Evolutionary conservation across 1,139 yeast species (phyloP).

Genomic region (Wickerhamomyces sp.): DNA sequence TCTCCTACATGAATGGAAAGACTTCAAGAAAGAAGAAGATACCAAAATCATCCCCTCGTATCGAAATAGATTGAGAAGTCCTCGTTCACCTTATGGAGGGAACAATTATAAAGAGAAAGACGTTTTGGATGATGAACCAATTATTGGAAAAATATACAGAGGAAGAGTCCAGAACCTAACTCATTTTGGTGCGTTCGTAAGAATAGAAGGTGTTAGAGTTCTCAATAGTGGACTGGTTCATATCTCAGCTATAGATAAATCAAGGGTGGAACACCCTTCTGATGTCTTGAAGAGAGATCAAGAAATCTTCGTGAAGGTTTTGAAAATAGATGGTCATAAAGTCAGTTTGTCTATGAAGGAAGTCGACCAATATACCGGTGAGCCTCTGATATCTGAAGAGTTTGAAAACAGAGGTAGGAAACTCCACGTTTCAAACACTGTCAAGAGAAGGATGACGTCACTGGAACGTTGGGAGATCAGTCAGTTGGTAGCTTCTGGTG

Average conservation of each 20-base stretch:
- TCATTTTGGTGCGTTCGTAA: slow-evolving; percentile 75
- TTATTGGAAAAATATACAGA: slow-evolving; percentile 42
- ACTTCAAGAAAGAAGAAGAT: slow-evolving; percentile 15
- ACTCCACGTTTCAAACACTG: slow-evolving; percentile 11
- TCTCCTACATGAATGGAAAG: slow-evolving; percentile 15
- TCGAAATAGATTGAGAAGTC: slow-evolving; percentile 11
- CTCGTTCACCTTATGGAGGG: slow-evolving; percentile 2
- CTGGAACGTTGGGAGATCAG: slow-evolving; percentile 91
- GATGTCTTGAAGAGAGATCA: slow-evolving; percentile 58
- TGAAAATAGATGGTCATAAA: slow-evolving; percentile 42
- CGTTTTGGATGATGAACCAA: slow-evolving; percentile 29
- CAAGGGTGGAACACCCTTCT: slow-evolving; percentile 50
- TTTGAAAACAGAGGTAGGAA: slow-evolving; percentile 25
- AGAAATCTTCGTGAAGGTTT: slow-evolving; percentile 59
- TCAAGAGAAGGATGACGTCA: slow-evolving; percentile 55
- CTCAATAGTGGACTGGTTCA: slow-evolving; percentile 66
- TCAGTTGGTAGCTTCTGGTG: slow-evolving; percentile 80
- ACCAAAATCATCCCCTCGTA: slow-evolving; percentile 1
- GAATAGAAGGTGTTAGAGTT: slow-evolving; percentile 35
- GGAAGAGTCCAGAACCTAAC: slow-evolving; percentile 61
- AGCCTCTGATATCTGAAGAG: slow-evolving; percentile 25
- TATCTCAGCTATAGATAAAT: slow-evolving; percentile 56
- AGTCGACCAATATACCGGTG: slow-evolving; percentile 70
- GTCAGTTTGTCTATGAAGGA: slow-evolving; percentile 66
- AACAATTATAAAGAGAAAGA: slow-evolving; percentile 16